phyloP scores from a whole-genome alignment of 2,329 filamentous ascomycete species.

The Teratosphaeria viscida region DNA sequence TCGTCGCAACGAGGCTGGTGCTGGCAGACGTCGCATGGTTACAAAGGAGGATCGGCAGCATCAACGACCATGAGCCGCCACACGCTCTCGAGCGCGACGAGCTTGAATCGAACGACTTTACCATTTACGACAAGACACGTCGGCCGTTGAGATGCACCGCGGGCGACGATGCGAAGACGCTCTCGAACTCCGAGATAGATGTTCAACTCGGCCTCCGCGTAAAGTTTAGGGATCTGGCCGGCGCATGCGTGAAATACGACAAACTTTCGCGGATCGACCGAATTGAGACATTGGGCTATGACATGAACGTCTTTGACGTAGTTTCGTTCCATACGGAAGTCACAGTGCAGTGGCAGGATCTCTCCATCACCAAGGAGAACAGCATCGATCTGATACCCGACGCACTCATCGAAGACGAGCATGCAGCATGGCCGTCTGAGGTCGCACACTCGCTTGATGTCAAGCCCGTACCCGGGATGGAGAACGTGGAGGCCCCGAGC shows the following conservation, averaged over 20 bases:
- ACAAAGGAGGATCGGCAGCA: constrained; percentile 26
- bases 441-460: constrained; percentile 26
- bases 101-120: constrained; percentile 32
- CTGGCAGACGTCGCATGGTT: constrained; percentile 44
- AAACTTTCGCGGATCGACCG: constrained; percentile 36
- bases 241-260: constrained; percentile 43
- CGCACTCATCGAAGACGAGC: constrained; percentile 43
- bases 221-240: constrained; percentile 43
- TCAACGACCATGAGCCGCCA: constrained; percentile 15
- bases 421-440: constrained; percentile 48
- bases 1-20: constrained; percentile 40
- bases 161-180: constrained; percentile 8
- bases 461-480: constrained; percentile 6
- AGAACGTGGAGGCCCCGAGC: constrained; percentile 25
- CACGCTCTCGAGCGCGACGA: constrained; percentile 24
- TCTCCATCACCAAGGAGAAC: constrained; percentile 37
- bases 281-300: constrained; percentile 43
- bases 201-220: constrained; percentile 29
- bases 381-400: constrained; percentile 41
- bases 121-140: constrained; percentile 32
- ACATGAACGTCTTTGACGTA: constrained; percentile 48
- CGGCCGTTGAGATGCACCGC: constrained; percentile 5
- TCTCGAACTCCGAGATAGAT: constrained; percentile 26
- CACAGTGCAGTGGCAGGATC: constrained; percentile 50
- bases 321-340: constrained; percentile 39